Conservation (phyloP, 768 basidiomycete genomes). For the Suillus plorans region DNA sequence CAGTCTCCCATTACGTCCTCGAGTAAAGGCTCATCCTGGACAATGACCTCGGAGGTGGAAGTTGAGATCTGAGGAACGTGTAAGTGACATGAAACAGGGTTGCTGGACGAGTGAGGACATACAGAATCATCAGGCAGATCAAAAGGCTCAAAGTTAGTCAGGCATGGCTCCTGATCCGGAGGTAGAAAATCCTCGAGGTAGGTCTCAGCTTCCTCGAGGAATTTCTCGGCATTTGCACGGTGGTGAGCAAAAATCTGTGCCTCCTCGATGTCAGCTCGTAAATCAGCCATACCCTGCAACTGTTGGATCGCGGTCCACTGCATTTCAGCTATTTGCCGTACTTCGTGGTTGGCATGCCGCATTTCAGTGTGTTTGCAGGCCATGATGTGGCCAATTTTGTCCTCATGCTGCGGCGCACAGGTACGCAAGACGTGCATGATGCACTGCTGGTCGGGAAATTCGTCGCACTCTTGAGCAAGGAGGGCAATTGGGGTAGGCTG, state of each 20-base stretch:
- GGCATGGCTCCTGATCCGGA: background rate
- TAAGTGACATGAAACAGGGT: too few relatives aligned
- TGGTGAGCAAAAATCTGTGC: background rate
- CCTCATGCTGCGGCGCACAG: background rate
- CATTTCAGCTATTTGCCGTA: background rate
- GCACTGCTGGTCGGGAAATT: background rate
- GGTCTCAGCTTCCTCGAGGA: background rate
- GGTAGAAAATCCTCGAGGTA: background rate
- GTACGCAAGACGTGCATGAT: background rate
- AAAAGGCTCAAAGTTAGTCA: background rate
- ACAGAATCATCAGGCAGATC: background rate
- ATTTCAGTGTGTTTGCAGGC: background rate
- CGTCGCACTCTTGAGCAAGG: slow-evolving; percentile 1
- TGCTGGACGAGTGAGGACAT: background rate
- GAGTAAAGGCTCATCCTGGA: background rate
- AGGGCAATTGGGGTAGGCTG: slow-evolving; percentile 5
- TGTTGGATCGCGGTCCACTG: background rate
- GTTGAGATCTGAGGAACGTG: background rate
- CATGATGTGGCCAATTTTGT: background rate
- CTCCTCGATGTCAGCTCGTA: background rate
- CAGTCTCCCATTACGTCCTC: background rate
- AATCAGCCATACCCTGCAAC: background rate
- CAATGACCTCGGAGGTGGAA: background rate
- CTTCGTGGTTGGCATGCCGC: too few relatives aligned
- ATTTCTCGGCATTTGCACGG: background rate